phyloP scores from a whole-genome alignment of 495 filamentous ascomycete genomes.

The Aspergillus affinis region DNA sequence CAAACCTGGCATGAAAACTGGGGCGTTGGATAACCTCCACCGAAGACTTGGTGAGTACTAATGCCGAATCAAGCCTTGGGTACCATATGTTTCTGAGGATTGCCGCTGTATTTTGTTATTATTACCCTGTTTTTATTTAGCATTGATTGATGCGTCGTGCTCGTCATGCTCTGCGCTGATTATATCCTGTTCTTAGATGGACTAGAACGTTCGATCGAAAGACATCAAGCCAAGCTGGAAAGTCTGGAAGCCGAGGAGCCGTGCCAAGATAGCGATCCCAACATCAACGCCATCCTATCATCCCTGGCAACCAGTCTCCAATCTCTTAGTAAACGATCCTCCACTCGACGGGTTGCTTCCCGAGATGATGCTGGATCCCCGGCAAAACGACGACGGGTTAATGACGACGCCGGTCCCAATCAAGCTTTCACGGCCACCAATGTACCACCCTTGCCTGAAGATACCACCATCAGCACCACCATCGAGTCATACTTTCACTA shows the following conservation, averaged over 20 bases:
- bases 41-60: constrained; percentile 9
- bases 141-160: too few species aligned
- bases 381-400: not conserved
- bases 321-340: not conserved
- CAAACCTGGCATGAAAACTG: constrained; percentile 28
- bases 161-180: not conserved
- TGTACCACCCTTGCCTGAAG: constrained; percentile 15
- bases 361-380: not conserved
- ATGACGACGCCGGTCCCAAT: not conserved
- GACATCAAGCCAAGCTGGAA: constrained; percentile 18
- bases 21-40: constrained; percentile 16
- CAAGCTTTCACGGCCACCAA: not conserved
- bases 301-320: constrained; percentile 6
- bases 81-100: too few species aligned
- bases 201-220: constrained; percentile 7
- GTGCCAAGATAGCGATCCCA: constrained; percentile 5
- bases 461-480: constrained; percentile 20
- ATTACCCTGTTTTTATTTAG: too few species aligned
- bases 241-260: constrained; percentile 17
- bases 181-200: constrained; percentile 2
- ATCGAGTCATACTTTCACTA: constrained; percentile 31
- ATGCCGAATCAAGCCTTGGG: too few species aligned
- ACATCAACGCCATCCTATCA: not conserved
- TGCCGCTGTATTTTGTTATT: too few species aligned
- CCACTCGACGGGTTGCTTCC: too few species aligned